Evolutionary conservation across 306 rosid genomes (phyloP), one percentile per base, ranked within the genome.

Genomic region (Begonia loranthoides): DNA sequence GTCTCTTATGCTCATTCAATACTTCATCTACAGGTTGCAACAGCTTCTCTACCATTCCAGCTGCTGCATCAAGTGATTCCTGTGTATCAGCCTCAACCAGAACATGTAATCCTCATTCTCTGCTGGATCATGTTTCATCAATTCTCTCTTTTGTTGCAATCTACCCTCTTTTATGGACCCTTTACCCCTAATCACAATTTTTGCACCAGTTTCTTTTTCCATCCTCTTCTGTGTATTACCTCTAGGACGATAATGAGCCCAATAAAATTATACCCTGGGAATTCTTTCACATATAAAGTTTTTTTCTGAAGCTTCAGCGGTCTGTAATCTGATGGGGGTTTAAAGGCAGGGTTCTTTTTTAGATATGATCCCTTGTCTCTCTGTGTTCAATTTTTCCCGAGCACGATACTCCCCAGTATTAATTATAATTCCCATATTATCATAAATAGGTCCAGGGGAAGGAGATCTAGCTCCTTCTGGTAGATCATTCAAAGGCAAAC

Each of bases 291-390:
- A 90, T 90, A 57, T 85, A 90, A 36, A 90, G 97, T n/a, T 87
- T 90, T 90, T 87, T 82, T 90, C 58, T 90, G 87, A 70, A 90
- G 97, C 92, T 90, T 90, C 0, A 94, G 97, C 1, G 97, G 97
- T 51, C 95, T 70, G 58, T 90, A 90, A 80, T 90, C 95, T 0
- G 95, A 94, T 0, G 99, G 99, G 0, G 99, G 99, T 79, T 86
- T 90, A 57, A 82, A 90, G 0, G 95, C 94, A 0, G 99, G 99
- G 61, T 90, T 90, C 54, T 82, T 78, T 72, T 88, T 88, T 1
- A 55, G 96, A 81, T 15, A 90, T 90, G 63, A 90, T 90, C 54
- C 86, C 99, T 48, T 83, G 94, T 15, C 99, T 90, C 82, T 88
- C 96, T 1, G 69, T 79, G 12, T 88, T 88, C 69, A 88, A 69